phyloP scores from a whole-genome alignment of 331 rosid species.

The Pyracantha coccinea region DNA sequence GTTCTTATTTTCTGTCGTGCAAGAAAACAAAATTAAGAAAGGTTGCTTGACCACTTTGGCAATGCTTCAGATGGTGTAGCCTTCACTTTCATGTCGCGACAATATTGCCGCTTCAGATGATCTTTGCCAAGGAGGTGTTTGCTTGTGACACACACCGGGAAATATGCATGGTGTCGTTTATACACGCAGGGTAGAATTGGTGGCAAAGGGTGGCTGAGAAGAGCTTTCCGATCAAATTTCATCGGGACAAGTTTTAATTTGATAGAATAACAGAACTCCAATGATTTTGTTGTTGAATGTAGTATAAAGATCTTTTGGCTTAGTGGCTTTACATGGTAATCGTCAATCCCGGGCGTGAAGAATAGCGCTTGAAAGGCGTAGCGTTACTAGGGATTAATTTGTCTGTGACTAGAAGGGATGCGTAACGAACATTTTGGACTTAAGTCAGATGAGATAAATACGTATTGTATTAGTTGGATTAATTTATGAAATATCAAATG shows the following conservation, averaged over 20 bases:
- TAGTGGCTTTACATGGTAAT: not conserved
- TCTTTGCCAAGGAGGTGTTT: not conserved
- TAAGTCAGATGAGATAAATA: no score
- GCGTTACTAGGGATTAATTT: not conserved
- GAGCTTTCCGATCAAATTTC: not conserved
- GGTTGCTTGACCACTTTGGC: not conserved
- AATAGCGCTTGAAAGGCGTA: not conserved
- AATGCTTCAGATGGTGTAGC: not conserved
- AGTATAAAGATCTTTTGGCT: no score
- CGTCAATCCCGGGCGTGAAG: not conserved
- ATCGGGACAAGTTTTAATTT: not conserved
- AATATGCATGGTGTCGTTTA: not conserved
- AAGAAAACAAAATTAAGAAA: not conserved
- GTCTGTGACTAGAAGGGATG: not conserved
- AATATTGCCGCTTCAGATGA: not conserved
- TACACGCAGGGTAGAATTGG: not conserved
- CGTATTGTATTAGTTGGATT: no score
- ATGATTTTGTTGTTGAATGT: not conserved
- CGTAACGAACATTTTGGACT: no score
- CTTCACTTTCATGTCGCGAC: not conserved
- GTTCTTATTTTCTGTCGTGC: not conserved
- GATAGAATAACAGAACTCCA: not conserved
- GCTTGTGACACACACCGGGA: no score
- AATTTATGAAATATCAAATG: no score
- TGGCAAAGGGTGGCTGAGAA: not conserved